These are phyloP conservation scores for Claviceps quebecensis DNA, from an alignment of 2,329 filamentous ascomycete genomes.

Conservation along the genomic window DNA sequence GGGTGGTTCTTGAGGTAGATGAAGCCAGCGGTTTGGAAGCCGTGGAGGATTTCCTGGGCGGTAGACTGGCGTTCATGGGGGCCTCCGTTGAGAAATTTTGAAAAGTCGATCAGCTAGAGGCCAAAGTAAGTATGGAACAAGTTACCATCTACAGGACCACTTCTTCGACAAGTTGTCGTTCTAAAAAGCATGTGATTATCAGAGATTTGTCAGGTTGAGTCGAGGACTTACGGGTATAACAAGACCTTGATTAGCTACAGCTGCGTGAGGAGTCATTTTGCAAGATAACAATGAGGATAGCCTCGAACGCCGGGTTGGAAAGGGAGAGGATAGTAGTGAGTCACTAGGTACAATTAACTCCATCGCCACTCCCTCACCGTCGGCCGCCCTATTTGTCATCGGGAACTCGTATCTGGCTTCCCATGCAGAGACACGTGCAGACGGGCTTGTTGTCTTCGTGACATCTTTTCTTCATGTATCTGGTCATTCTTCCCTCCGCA, in stretches of 20 bases:
- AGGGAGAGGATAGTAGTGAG: too few species aligned
- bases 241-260: slow-evolving; percentile 37
- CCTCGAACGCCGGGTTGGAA: neutral
- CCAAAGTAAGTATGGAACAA: neutral
- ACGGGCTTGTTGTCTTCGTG: too few species aligned
- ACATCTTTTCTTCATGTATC: too few species aligned
- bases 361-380: too few species aligned
- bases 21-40: slow-evolving; percentile 79
- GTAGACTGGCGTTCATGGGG: slow-evolving; percentile 46
- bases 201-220: neutral
- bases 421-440: too few species aligned
- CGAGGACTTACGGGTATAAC: slow-evolving; percentile 35
- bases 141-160: neutral
- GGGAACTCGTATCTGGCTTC: too few species aligned
- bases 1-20: slow-evolving; percentile 75
- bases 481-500: too few species aligned
- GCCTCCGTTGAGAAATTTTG: slow-evolving; percentile 51
- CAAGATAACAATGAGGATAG: neutral
- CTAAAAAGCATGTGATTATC: neutral
- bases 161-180: neutral
- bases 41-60: slow-evolving; percentile 58
- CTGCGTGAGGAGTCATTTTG: slow-evolving; percentile 22
- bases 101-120: slow-evolving; percentile 42
- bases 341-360: too few species aligned
- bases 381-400: too few species aligned